Evolutionary conservation across 352 stramenopile species (phyloP).

Genomic region (Pythium pyrilobum): DNA sequence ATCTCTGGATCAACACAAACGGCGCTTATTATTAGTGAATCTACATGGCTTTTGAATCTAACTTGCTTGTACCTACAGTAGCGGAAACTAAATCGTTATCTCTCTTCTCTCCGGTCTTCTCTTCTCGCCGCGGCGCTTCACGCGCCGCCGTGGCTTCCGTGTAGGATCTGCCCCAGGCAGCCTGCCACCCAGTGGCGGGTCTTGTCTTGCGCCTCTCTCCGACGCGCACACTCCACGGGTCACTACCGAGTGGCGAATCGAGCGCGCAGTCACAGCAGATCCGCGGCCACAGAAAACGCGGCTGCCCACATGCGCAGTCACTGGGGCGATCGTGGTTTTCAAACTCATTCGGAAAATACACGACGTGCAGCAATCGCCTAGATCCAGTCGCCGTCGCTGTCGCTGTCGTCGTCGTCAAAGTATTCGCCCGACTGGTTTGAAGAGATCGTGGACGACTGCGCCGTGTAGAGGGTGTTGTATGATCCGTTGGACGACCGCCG

Average conservation of each 20-base stretch:
- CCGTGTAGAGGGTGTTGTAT: constrained; percentile 4
- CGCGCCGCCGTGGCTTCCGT: no score
- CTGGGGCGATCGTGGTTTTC: background rate
- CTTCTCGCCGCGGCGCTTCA: no score
- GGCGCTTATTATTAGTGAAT: constrained; percentile 7
- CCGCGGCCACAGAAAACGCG: no score
- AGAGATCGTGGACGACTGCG: constrained; percentile 18
- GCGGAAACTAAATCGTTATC: background rate
- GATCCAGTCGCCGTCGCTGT: constrained; percentile 78
- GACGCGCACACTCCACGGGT: background rate
- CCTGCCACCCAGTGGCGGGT: no score
- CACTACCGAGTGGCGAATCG: background rate
- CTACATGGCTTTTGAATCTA: constrained; percentile 10
- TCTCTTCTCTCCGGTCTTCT: no score
- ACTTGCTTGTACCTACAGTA: background rate
- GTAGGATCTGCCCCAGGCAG: no score
- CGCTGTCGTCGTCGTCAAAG: constrained; percentile 45
- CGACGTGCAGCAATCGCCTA: constrained; percentile 27
- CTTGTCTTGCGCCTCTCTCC: no score
- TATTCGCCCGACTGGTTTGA: constrained; percentile 38
- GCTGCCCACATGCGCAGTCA: no score
- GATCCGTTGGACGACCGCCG: constrained; percentile 13
- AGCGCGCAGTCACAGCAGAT: no score
- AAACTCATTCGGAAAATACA: no score
- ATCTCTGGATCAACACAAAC: background rate